Percentiles rank a stretch among this genome's conserved stretches.
Conservation (phyloP, 225 moss, liverwort and hornwort genomes). For the Asterella californica region DNA sequence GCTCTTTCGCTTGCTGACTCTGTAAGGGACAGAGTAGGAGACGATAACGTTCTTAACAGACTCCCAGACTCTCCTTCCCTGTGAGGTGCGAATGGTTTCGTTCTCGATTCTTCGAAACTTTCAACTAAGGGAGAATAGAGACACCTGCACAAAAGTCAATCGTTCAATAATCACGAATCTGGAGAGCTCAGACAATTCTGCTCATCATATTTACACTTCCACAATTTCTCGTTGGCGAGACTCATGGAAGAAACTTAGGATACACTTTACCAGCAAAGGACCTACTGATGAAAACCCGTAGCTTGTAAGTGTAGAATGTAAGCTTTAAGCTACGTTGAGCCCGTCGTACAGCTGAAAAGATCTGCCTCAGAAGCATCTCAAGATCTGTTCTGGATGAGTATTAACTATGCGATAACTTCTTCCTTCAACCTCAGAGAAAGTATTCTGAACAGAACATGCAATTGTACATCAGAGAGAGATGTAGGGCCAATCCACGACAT, state of each 20-base stretch:
- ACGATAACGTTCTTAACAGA: constrained; percentile 6
- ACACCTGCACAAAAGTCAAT: constrained; percentile 20
- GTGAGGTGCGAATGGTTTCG: constrained; percentile 28
- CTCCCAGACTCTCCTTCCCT: constrained; percentile 21
- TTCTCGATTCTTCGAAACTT: constrained; percentile 34
- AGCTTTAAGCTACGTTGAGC: not conserved
- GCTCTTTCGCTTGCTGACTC: constrained; percentile 5
- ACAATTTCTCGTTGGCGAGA: not conserved
- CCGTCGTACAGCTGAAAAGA: no score
- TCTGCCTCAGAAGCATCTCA: no score
- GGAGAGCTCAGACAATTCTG: not conserved
- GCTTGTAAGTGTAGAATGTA: not conserved
- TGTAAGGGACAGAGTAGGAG: constrained; percentile 10
- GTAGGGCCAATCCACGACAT: no score
- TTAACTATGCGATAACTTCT: no score
- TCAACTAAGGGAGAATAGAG: constrained; percentile 65
- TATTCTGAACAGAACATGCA: no score
- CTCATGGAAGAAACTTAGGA: not conserved
- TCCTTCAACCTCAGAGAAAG: no score
- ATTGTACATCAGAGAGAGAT: no score
- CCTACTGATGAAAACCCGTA: no score
- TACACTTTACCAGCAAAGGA: not conserved
- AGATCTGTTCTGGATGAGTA: no score
- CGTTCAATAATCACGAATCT: not conserved
- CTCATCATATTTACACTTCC: not conserved